These are phyloP conservation scores for Parsonsia alboflavescens DNA, from an alignment of 257 asterid species.

Conservation along the genomic window DNA sequence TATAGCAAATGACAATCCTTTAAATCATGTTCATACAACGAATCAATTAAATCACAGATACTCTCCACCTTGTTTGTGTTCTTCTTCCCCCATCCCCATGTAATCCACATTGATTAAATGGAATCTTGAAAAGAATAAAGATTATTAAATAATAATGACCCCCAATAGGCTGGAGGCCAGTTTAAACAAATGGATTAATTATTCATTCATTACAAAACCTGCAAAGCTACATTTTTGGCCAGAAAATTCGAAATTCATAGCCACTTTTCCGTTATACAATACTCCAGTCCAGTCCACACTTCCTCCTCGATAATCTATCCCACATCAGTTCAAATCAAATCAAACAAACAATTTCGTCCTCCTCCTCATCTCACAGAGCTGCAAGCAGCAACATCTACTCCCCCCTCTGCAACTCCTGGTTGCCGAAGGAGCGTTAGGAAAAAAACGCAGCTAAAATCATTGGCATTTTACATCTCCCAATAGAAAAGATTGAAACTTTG, in stretches of 20 bases:
- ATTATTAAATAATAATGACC: conserved; percentile 12
- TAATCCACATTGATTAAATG: conserved; percentile 13
- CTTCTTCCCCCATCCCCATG: conserved; percentile 39
- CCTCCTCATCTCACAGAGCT: conserved; percentile 23
- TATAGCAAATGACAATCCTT: conserved; percentile 3
- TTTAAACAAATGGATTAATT: not conserved
- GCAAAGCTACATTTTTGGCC: conserved; percentile 22
- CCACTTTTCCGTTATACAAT: conserved; percentile 16
- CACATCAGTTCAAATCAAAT: conserved; percentile 33
- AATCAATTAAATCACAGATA: conserved; percentile 31
- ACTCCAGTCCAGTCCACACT: conserved; percentile 19
- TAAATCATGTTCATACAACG: conserved; percentile 30
- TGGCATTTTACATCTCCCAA: not conserved
- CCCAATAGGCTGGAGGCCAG: not conserved
- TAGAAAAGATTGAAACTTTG: conserved; percentile 36
- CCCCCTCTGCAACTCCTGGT: conserved; percentile 38
- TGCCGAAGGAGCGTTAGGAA: conserved; percentile 21
- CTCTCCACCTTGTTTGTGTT: not conserved
- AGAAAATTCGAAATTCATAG: conserved; percentile 37
- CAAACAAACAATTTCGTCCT: conserved; percentile 23
- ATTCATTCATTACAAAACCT: not conserved
- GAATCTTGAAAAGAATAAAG: conserved; percentile 8
- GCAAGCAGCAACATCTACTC: not conserved
- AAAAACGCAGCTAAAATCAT: not conserved
- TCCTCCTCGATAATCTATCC: conserved; percentile 40